phyloP scores from a whole-genome alignment of 1,139 yeast species.

The Taiozyma sp. region DNA sequence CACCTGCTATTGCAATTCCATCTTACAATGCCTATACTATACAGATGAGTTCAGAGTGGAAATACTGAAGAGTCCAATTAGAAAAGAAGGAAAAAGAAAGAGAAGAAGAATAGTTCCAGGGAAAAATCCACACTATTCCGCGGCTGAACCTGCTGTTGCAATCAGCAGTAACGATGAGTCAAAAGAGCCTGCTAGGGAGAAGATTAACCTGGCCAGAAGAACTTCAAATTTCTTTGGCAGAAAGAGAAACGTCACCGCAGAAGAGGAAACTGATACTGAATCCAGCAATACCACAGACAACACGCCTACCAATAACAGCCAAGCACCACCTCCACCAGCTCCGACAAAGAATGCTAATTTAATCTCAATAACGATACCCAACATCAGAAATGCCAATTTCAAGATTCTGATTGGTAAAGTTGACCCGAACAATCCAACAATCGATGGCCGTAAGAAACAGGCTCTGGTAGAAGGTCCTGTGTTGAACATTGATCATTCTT shows the following conservation, averaged over 20 bases:
- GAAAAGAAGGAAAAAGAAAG: conserved; percentile 24
- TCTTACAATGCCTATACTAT: conserved; percentile 81
- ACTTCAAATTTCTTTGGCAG: conserved; percentile 24
- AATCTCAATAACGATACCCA: conserved; percentile 16
- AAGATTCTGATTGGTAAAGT: conserved; percentile 42
- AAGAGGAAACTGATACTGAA: conserved; percentile 4
- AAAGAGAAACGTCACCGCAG: conserved; percentile 13
- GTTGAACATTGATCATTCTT: conserved; percentile 67
- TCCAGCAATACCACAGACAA: neutral
- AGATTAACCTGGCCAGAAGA: conserved; percentile 15
- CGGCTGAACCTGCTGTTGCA: neutral
- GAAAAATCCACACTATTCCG: conserved; percentile 6
- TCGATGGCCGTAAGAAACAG: conserved; percentile 74
- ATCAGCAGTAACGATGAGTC: conserved; percentile 4
- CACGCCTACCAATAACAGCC: neutral
- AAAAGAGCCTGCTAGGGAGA: conserved; percentile 2
- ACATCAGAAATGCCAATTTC: conserved; percentile 37
- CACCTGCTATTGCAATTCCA: conserved; percentile 92
- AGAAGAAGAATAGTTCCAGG: conserved; percentile 5
- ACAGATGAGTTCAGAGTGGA: conserved; percentile 61
- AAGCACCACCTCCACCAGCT: neutral
- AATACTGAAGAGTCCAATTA: conserved; percentile 42
- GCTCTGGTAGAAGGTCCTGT: conserved; percentile 85
- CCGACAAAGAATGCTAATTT: conserved; percentile 1
- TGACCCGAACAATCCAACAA: conserved; percentile 46